Conservation (phyloP, 2,329 filamentous ascomycete species). For the Incumbomyces lentus region DNA sequence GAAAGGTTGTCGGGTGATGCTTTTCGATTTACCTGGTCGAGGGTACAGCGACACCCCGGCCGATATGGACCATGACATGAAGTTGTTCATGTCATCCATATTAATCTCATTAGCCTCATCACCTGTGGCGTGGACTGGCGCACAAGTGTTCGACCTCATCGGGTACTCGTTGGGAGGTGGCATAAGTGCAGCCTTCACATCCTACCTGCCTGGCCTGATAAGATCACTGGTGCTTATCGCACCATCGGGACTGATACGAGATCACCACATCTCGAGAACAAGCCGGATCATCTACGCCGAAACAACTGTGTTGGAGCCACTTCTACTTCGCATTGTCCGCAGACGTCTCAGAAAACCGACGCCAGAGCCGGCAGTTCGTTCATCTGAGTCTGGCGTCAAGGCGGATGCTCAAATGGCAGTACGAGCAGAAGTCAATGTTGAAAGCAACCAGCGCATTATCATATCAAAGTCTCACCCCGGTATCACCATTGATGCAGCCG, state of each 20-base stretch:
- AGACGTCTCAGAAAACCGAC: conserved; percentile 39
- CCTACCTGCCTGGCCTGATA: conserved; percentile 58
- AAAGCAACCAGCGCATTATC: conserved; percentile 30
- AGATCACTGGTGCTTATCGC: conserved; percentile 64
- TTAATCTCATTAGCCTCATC: conserved; percentile 62
- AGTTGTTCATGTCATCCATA: conserved; percentile 63
- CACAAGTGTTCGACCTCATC: conserved; percentile 54
- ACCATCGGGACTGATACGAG: conserved; percentile 65
- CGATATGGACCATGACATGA: conserved; percentile 60
- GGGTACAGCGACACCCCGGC: conserved; percentile 64
- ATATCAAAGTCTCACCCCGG: conserved; percentile 43
- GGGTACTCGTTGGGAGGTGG: conserved; percentile 76
- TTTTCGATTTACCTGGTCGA: conserved; percentile 61
- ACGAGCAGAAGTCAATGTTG: conserved; percentile 30
- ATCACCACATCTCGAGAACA: conserved; percentile 49
- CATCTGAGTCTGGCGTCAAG: conserved; percentile 20
- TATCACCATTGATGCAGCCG: conserved; percentile 51
- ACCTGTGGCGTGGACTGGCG: conserved; percentile 53
- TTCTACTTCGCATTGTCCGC: conserved; percentile 44
- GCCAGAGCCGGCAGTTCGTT: not conserved
- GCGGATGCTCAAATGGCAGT: conserved; percentile 33
- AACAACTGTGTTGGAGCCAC: conserved; percentile 48
- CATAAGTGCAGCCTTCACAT: conserved; percentile 58
- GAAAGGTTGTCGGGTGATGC: conserved; percentile 63
- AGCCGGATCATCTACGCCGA: conserved; percentile 54